Conservation (phyloP, 129 eudicot species). For the Pittosporum tobira region DNA sequence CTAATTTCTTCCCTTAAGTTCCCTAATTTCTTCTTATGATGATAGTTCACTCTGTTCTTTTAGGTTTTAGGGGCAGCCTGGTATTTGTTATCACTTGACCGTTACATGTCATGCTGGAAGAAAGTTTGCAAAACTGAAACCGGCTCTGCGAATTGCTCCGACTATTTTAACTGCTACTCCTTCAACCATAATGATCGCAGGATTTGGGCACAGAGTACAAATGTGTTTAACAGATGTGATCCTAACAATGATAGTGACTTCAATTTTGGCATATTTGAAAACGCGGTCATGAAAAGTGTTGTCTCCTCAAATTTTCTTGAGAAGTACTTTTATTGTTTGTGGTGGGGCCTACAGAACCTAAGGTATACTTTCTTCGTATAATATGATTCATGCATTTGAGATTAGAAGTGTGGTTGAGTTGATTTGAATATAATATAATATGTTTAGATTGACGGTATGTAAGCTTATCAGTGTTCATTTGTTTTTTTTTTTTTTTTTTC, state of each 20-base stretch:
- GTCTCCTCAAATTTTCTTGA: constrained; percentile 55
- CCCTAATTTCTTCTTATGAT: background rate
- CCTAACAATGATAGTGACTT: constrained; percentile 45
- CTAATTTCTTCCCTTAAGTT: too few species aligned
- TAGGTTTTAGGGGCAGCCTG: constrained; percentile 97
- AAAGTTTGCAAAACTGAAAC: constrained; percentile 51
- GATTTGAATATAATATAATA: too few species aligned
- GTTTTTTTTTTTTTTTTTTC: too few species aligned
- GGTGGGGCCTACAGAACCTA: constrained; percentile 98
- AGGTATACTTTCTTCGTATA: constrained; percentile 37
- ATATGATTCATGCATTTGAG: too few species aligned
- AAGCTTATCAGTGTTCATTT: too few species aligned
- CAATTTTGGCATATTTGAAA: constrained; percentile 69
- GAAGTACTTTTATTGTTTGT: constrained; percentile 86
- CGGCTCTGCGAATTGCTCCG: constrained; percentile 31
- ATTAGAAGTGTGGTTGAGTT: too few species aligned
- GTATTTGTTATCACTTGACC: constrained; percentile 91
- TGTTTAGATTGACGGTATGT: too few species aligned
- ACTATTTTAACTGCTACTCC: constrained; percentile 58
- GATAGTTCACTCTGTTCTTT: constrained; percentile 3
- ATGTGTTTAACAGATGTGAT: constrained; percentile 50
- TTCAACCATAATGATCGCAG: constrained; percentile 25
- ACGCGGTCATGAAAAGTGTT: constrained; percentile 68
- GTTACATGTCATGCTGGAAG: constrained; percentile 92
- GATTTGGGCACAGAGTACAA: constrained; percentile 57